These are phyloP conservation scores for Fonsecaea nubica DNA, from an alignment of 2,329 filamentous ascomycete species.

Conservation along the genomic window DNA sequence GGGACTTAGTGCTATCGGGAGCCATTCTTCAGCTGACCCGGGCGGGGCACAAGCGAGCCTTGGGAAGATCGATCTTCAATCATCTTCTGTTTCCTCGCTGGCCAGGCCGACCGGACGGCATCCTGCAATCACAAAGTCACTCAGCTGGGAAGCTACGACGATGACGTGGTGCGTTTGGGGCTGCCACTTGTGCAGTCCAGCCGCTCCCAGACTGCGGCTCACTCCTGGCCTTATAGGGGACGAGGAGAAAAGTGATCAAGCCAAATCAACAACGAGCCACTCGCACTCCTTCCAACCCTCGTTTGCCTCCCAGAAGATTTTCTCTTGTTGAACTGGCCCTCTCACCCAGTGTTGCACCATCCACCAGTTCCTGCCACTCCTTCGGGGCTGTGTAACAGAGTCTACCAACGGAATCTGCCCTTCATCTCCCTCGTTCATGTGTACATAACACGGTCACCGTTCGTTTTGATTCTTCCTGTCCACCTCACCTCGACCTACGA, in stretches of 20 bases:
- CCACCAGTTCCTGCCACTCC: neutral
- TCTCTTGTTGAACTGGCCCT: neutral
- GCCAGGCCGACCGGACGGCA: neutral
- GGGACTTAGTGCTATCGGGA: neutral
- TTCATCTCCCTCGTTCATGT: slow-evolving; percentile 14
- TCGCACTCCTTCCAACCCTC: neutral
- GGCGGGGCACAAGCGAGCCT: slow-evolving; percentile 4
- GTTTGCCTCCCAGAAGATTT: neutral
- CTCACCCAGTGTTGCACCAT: neutral
- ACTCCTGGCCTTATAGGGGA: neutral
- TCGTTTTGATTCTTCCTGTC: neutral
- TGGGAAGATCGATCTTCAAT: neutral
- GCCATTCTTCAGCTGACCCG: slow-evolving; percentile 5
- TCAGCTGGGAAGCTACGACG: neutral
- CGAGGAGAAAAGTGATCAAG: neutral
- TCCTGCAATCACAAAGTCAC: neutral
- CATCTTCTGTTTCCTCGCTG: neutral
- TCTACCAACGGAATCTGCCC: neutral
- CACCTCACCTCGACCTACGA: neutral
- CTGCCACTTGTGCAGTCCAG: neutral
- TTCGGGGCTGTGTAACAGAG: neutral
- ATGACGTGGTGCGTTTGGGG: neutral
- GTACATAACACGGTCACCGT: neutral
- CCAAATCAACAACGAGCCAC: neutral
- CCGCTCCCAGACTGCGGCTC: neutral